These are phyloP conservation scores for Samsoniella hepiali DNA, from an alignment of 2,329 filamentous ascomycete species.

Conservation along the genomic window DNA sequence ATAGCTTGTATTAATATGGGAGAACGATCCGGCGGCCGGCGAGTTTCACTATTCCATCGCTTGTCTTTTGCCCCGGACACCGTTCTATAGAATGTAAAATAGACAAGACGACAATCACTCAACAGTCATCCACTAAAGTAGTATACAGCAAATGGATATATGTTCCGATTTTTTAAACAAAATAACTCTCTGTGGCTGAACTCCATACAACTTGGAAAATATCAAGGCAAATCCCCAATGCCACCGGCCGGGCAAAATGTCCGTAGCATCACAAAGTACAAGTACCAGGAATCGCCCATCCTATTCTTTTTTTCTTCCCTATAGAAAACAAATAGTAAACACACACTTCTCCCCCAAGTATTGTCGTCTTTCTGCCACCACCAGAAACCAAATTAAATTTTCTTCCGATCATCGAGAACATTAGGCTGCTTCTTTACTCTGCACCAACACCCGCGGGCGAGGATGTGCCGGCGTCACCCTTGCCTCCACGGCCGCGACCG, in stretches of 20 bases:
- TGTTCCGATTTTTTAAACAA: slow-evolving; percentile 18
- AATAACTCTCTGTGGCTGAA: slow-evolving; percentile 19
- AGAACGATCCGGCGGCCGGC: not conserved
- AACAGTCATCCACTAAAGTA: not conserved
- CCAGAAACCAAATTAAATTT: slow-evolving; percentile 1
- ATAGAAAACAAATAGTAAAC: slow-evolving; percentile 4
- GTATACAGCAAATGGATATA: slow-evolving; percentile 6
- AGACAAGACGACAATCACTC: not conserved
- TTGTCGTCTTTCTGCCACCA: slow-evolving; percentile 10
- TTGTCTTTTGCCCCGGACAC: not conserved
- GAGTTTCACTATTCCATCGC: not conserved
- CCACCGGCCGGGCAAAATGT: slow-evolving; percentile 9
- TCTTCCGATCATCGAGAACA: not conserved
- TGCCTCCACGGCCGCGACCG: slow-evolving; percentile 53
- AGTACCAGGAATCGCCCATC: slow-evolving; percentile 17
- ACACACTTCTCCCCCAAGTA: not conserved
- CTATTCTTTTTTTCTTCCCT: slow-evolving; percentile 16
- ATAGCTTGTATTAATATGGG: not conserved
- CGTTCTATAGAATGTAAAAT: slow-evolving; percentile 13
- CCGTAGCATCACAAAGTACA: slow-evolving; percentile 18
- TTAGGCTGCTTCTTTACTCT: slow-evolving; percentile 27
- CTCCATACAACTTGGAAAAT: slow-evolving; percentile 18
- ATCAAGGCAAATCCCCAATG: slow-evolving; percentile 18
- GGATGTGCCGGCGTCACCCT: slow-evolving; percentile 55
- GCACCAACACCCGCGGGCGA: slow-evolving; percentile 51